phyloP scores from a whole-genome alignment of 2,329 filamentous ascomycete genomes.

The Daldinia eschscholtzii region DNA sequence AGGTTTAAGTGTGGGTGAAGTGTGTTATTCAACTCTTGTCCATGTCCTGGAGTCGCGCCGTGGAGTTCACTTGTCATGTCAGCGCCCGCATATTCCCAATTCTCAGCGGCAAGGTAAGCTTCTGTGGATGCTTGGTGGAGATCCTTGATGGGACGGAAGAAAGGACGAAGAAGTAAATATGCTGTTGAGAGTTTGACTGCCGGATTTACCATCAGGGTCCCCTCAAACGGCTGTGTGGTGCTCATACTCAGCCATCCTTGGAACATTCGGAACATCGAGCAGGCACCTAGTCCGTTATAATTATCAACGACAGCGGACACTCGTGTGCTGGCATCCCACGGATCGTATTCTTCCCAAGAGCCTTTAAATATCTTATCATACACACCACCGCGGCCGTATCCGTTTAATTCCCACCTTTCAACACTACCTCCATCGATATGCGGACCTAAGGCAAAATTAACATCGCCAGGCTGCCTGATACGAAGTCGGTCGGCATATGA shows the following conservation, averaged over 20 bases:
- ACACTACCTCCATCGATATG: constrained; percentile 81
- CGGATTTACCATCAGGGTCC: constrained; percentile 86
- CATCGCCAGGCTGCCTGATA: constrained; percentile 78
- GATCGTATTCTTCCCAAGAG: constrained; percentile 83
- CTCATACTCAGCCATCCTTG: constrained; percentile 92
- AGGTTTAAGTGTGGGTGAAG: constrained; percentile 80
- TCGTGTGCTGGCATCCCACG: constrained; percentile 81
- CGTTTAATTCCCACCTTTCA: constrained; percentile 78
- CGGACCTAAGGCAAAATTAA: constrained; percentile 77
- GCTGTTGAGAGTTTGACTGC: constrained; percentile 80
- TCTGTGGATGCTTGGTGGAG: constrained; percentile 57
- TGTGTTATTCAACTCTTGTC: constrained; percentile 74
- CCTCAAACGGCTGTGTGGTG: constrained; percentile 77
- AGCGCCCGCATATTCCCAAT: constrained; percentile 69
- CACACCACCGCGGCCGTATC: constrained; percentile 75
- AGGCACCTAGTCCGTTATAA: constrained; percentile 85
- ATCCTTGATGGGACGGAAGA: constrained; percentile 72
- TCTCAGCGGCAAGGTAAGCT: constrained; percentile 64
- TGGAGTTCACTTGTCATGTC: constrained; percentile 71
- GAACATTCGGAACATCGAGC: constrained; percentile 87
- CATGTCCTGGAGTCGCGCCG: constrained; percentile 75
- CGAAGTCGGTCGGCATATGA: constrained; percentile 79
- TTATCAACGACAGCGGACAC: constrained; percentile 77
- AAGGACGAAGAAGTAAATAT: constrained; percentile 85
- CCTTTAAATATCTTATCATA: constrained; percentile 82